These are phyloP conservation scores for Solanum pennellii DNA, from an alignment of 257 asterid species.

Conservation along the genomic window DNA sequence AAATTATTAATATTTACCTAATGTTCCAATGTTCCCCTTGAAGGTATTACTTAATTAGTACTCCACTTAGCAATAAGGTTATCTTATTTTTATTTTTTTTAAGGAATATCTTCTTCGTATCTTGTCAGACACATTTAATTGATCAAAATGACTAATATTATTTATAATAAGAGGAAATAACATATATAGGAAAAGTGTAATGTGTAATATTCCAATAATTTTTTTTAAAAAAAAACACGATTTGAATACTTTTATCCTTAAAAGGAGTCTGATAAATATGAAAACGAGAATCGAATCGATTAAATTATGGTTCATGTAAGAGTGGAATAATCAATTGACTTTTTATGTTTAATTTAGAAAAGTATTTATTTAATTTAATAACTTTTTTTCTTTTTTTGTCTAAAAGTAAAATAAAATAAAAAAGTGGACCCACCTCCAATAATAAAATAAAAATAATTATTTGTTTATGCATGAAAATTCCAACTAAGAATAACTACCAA, in stretches of 20 bases:
- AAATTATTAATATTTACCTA: neutral
- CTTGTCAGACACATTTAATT: neutral
- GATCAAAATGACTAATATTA: neutral
- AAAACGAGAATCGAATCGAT: neutral
- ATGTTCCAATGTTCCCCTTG: neutral
- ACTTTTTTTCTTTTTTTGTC: too few species aligned
- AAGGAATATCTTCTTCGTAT: neutral
- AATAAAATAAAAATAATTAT: neutral
- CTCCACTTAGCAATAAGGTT: neutral
- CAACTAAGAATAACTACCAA: slow-evolving; percentile 3
- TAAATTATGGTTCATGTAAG: neutral
- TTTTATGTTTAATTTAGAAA: neutral
- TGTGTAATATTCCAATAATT: neutral
- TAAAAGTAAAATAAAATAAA: neutral
- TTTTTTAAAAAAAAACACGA: neutral
- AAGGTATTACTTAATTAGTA: neutral
- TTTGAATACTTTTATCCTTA: neutral
- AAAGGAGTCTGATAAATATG: neutral
- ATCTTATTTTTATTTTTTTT: too few species aligned
- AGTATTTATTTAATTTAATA: neutral
- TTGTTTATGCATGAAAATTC: neutral
- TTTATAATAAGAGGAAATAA: neutral
- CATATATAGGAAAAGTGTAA: neutral
- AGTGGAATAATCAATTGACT: too few species aligned
- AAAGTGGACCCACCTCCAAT: neutral